Evolutionary conservation across 306 rosid genomes (phyloP).

Genomic region (Vigna reflexopilosa): DNA sequence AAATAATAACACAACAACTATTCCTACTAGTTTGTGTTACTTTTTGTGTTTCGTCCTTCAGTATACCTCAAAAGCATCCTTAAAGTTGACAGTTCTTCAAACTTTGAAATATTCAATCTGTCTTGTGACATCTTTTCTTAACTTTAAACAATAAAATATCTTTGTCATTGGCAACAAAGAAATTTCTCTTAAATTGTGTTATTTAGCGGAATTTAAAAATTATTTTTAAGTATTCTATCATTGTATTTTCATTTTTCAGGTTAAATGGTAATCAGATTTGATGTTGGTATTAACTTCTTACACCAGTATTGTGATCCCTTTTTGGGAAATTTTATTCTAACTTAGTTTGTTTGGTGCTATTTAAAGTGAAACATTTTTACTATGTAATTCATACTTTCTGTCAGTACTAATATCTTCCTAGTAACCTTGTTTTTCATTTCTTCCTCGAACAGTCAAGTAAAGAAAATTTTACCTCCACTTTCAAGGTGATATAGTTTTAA

Average conservation of each 20-base stretch:
- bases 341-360: neutral
- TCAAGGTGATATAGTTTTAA: neutral
- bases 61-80: neutral
- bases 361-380: neutral
- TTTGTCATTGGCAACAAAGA: neutral
- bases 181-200: neutral
- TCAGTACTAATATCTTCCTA: neutral
- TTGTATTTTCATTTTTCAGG: neutral
- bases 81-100: neutral
- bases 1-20: neutral
- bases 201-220: conserved; percentile 21
- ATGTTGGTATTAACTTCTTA: conserved; percentile 2
- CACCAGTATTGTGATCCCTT: neutral
- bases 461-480: conserved; percentile 2
- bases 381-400: neutral
- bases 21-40: neutral
- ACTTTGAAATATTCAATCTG: neutral
- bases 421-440: neutral
- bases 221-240: neutral
- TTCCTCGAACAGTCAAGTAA: neutral
- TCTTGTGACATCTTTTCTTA: neutral
- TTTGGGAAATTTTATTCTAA: neutral
- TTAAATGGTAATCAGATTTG: neutral
- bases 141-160: neutral
- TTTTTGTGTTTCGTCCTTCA: neutral